These are phyloP conservation scores for Lentinula boryana DNA, from an alignment of 768 basidiomycete genomes.

Conservation along the genomic window DNA sequence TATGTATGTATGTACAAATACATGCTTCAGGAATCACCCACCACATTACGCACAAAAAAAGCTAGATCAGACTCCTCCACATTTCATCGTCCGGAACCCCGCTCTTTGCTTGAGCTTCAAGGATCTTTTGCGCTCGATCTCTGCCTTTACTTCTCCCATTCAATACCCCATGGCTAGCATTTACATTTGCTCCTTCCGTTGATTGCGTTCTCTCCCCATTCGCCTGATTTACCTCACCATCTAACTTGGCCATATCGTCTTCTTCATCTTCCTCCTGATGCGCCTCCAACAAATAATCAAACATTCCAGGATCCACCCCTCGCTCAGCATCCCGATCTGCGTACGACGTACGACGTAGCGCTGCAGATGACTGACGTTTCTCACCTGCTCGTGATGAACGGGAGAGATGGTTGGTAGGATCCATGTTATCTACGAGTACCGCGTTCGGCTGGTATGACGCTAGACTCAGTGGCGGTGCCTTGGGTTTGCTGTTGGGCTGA, in stretches of 20 bases:
- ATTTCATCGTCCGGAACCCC: constrained; percentile 40
- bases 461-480: neutral
- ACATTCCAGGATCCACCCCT: constrained; percentile 3
- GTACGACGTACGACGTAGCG: constrained; percentile 2
- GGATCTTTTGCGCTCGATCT: constrained; percentile 39
- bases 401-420: too few species aligned
- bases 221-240: neutral
- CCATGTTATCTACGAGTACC: neutral
- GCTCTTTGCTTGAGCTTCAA: constrained; percentile 34
- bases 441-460: constrained; percentile 4
- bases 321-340: constrained; percentile 4
- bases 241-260: neutral
- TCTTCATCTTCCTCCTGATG: constrained; percentile 20
- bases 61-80: constrained; percentile 42
- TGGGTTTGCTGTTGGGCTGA: neutral
- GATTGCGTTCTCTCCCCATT: constrained; percentile 15
- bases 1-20: neutral
- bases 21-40: too few species aligned
- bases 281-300: neutral
- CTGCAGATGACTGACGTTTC: neutral
- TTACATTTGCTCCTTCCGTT: neutral
- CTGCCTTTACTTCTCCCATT: constrained; percentile 17
- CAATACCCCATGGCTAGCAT: constrained; percentile 3
- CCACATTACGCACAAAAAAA: too few species aligned
- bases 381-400: neutral